phyloP scores from a whole-genome alignment of 192 early-diverging fungal genomes.

The Neocallimastix lanati region DNA sequence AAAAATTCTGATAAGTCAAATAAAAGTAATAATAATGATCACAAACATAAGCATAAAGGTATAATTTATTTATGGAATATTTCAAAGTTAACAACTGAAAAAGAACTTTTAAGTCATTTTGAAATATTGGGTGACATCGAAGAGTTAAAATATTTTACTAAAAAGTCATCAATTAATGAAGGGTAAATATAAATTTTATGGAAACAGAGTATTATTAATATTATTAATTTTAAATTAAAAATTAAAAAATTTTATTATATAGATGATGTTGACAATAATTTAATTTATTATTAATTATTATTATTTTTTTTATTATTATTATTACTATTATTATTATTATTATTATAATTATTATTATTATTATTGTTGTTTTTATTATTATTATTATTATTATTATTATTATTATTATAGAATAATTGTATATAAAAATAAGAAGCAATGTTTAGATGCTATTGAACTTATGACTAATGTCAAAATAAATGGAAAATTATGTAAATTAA shows the following conservation, averaged over 20 bases:
- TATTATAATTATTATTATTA: neutral
- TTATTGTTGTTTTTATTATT: neutral
- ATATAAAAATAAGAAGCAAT: neutral
- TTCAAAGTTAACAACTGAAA: neutral
- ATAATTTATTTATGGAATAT: neutral
- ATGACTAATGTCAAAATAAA: neutral
- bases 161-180: neutral
- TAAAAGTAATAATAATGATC: too few species aligned
- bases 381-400: neutral
- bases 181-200: neutral
- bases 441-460: neutral
- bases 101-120: neutral
- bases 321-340: too few species aligned
- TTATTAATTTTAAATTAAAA: too few species aligned
- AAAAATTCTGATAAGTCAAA: too few species aligned
- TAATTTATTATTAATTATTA: too few species aligned
- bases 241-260: too few species aligned
- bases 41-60: too few species aligned
- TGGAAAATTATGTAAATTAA: neutral
- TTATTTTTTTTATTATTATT: too few species aligned
- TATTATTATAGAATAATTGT: neutral
- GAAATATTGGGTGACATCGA: neutral
- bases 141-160: neutral
- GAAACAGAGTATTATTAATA: too few species aligned
- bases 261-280: too few species aligned